Base-by-base conservation (phyloP, 192 early-diverging fungal genomes). In the Haplosporangium gracile region DNA sequence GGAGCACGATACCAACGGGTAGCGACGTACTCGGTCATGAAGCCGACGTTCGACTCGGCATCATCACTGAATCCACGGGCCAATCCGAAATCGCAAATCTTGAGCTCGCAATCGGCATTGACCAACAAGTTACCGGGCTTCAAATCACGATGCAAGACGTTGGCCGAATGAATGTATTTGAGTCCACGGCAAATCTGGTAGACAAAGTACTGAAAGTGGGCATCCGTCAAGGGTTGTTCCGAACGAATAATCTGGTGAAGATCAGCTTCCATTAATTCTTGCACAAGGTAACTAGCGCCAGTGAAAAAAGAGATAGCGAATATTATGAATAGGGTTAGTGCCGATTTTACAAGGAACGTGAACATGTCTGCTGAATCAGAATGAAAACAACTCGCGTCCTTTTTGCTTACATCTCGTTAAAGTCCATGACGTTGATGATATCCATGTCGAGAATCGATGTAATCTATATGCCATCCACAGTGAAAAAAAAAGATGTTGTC, bases 1-100 rank as follows among this genome's bases (percentile, higher is more conserved):
- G 99, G 99, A 22, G 99, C 97, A 43, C 99, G 93, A 89, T 99
- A 99, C 97, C 98, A 99, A 84, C 99, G 90, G 13, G 99, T 99
- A 43, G 99, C 99, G 49, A 99, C 99, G 81, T 99, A 99, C 89
- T 99, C 99, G n/a, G 99, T 99, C 97, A 99, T 99, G 82, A 98
- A 99, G 3, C 97, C 97, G 65, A 94, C 93, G 75, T 96, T 95
- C 70, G 90, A 91, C 49, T 96, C 97, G 43, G 92, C 93, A 34
- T 93, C 93, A 68, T 96, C 95, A 8, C 95, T 94, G 79, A 96
- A 95, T 16, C 97, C 97, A 85, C 99, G 95, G 13, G 99, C 99
- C 77, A 99, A 90, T 45, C 99, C 99, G 91, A 99, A 99, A 88
- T 99, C 99, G 88, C 98, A 99, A 86, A 99, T 99, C 92, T 97